These are phyloP conservation scores for Cruciata laevipes DNA, from an alignment of 257 asterid species.

Conservation along the genomic window DNA sequence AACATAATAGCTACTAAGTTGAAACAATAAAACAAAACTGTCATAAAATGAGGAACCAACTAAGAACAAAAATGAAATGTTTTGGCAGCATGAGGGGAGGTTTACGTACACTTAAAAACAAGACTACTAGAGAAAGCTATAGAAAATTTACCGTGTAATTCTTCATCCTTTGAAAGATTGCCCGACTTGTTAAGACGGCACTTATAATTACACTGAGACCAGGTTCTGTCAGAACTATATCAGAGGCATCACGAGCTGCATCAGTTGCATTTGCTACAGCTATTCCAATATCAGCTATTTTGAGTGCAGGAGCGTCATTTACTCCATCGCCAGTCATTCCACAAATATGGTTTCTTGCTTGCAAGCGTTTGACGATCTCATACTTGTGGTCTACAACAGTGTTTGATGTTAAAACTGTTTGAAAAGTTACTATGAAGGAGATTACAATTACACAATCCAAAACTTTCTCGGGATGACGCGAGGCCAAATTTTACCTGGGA, in stretches of 20 bases:
- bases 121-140: background rate
- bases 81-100: background rate
- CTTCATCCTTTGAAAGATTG: slow-evolving; percentile 91
- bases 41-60: background rate
- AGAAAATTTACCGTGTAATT: slow-evolving; percentile 41
- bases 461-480: slow-evolving; percentile 1
- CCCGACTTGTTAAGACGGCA: slow-evolving; percentile 77
- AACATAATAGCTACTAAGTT: background rate
- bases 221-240: slow-evolving; percentile 76
- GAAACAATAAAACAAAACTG: background rate
- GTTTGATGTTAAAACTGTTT: background rate
- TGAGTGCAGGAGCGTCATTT: slow-evolving; percentile 78
- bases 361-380: slow-evolving; percentile 74
- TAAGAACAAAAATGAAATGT: background rate
- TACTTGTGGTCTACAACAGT: slow-evolving; percentile 55
- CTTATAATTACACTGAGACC: slow-evolving; percentile 76
- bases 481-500: slow-evolving; percentile 45
- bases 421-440: background rate
- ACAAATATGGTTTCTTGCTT: slow-evolving; percentile 69
- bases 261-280: slow-evolving; percentile 86
- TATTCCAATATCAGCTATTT: slow-evolving; percentile 78
- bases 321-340: slow-evolving; percentile 97
- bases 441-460: background rate
- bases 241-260: slow-evolving; percentile 83
- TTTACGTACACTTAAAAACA: background rate